Percentiles rank a stretch among this genome's conserved stretches.
Evolutionary conservation across 179 eudicot species (phyloP).

Genomic region (Beta corolliflora): DNA sequence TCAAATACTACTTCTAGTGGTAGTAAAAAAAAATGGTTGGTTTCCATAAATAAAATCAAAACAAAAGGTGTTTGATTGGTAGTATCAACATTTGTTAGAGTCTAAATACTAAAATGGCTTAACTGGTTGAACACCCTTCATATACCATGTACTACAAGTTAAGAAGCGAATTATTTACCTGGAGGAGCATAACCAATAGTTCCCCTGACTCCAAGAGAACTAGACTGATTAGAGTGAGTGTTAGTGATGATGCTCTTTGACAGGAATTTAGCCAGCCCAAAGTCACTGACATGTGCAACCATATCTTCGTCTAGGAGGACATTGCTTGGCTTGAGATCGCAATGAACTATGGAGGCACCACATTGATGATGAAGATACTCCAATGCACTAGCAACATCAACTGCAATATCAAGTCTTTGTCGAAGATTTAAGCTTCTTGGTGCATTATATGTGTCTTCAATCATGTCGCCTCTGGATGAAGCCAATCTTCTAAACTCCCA

Average conservation of each 20-base stretch:
- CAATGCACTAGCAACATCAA: not conserved
- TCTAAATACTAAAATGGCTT: too few relatives aligned
- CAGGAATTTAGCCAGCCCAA: not conserved
- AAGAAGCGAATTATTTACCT: not conserved
- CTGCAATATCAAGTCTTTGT: not conserved
- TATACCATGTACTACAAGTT: too few relatives aligned
- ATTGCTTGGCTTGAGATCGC: slow-evolving; percentile 3
- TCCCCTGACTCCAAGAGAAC: not conserved
- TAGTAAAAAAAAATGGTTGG: too few relatives aligned
- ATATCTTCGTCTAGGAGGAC: not conserved
- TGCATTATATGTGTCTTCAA: not conserved
- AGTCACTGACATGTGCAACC: not conserved
- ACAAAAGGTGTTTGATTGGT: too few relatives aligned
- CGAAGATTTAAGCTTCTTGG: not conserved
- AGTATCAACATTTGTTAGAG: too few relatives aligned
- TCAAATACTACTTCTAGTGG: too few relatives aligned
- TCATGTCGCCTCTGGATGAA: not conserved
- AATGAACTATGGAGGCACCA: not conserved
- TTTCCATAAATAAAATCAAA: too few relatives aligned
- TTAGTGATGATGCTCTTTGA: not conserved
- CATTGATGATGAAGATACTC: not conserved
- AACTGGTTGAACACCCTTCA: too few relatives aligned
- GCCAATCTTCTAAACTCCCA: slow-evolving; percentile 35
- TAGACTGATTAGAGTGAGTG: not conserved
- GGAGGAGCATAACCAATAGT: not conserved